Base-by-base conservation (phyloP, 495 filamentous ascomycete species). In the Penicillium manginii region DNA sequence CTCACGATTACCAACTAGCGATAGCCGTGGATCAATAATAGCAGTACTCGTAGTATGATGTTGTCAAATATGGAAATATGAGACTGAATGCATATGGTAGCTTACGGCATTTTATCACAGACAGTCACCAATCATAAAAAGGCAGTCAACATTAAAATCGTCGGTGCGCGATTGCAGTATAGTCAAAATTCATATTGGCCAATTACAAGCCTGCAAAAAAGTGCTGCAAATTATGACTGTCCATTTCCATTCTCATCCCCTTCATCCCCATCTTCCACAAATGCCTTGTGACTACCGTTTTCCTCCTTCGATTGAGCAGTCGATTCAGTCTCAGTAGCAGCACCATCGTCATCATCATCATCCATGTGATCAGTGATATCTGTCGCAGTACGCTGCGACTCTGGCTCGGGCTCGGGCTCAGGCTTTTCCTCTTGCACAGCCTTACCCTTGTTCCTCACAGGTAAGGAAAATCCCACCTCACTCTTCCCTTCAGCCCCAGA, bases 401-500 rank as follows among this genome's bases (percentile, higher is more conserved):
- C 3, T 29, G 26, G 26, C 3, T 29, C 5, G 1, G 26, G 26
- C 23, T 26, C 4, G 4, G 23, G 23, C 26, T 37, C 35, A 1
- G 15, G 15, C 12, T 37, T n/a, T 37, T 37, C 15, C 15, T n/a
- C 26, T 29, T 29, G 59, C 12, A 72, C 65, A 1, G 55, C 43
- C 49, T 71, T 69, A 0, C 66, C 72, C 57, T 70, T 67, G 4
- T 55, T 39, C 43, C 49, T 46, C n/a, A 55, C 49, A 18, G 52
- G 54, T 42, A 63, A 40, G 1, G 60, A 37, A 11, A 54, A 40
- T 33, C 65, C 70, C 12, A 55, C 57, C 23, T 70, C 68, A 43
- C 64, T 65, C 54, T 66, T 67, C 33, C 59, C 26, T 40, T 75
- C 72, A 9, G 62, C 53, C 10, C 48, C 65, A 11, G 67, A 68